Conservation (phyloP, 169 alveolate species). For the Eimeria acervulina region DNA sequence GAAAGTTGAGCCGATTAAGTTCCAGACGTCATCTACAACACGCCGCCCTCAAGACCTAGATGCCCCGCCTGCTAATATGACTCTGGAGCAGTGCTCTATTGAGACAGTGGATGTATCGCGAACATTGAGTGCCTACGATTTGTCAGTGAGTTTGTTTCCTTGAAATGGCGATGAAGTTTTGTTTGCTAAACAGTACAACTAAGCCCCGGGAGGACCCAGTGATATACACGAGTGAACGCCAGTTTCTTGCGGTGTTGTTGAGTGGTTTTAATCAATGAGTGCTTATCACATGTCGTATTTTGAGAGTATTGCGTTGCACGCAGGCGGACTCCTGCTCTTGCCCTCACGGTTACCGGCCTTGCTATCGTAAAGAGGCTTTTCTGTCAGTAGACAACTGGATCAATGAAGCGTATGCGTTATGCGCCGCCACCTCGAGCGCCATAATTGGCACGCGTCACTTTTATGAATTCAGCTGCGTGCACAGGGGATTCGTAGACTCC, state of each 20-base stretch:
- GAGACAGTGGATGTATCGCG: background rate
- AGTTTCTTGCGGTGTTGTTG: no score
- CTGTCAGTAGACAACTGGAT: background rate
- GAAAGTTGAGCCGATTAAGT: background rate
- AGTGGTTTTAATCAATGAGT: no score
- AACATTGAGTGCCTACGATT: background rate
- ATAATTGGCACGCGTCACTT: conserved; percentile 1
- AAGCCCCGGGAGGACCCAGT: no score
- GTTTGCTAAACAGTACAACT: no score
- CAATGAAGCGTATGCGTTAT: background rate
- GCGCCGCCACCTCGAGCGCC: background rate
- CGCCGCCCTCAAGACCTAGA: background rate
- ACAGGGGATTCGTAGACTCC: background rate
- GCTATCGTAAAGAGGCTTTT: conserved; percentile 4
- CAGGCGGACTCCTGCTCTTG: conserved; percentile 46
- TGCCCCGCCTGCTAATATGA: background rate
- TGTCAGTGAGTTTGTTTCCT: background rate
- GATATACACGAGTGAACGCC: no score
- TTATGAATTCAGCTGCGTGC: conserved; percentile 10
- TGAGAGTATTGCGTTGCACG: background rate
- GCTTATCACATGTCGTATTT: no score
- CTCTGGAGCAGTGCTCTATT: conserved; percentile 12
- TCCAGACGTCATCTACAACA: conserved; percentile 9
- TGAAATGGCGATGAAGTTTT: no score
- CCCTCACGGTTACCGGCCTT: conserved; percentile 41